phyloP scores from a whole-genome alignment of 2,329 filamentous ascomycete species.

The Colletotrichum horii region DNA sequence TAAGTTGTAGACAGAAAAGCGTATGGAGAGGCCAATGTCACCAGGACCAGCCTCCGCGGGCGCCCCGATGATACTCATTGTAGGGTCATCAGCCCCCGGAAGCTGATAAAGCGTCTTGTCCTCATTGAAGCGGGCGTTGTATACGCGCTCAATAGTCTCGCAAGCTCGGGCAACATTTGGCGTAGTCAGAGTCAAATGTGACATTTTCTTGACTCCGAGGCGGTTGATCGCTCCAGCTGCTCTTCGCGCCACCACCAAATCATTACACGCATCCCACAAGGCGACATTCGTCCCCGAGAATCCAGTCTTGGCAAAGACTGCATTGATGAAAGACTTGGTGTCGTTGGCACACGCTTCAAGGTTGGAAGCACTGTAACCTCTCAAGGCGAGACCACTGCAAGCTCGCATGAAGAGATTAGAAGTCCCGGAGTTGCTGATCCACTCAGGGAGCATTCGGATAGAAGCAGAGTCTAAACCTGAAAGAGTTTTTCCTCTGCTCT shows the following conservation, averaged over 20 bases:
- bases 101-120: not conserved
- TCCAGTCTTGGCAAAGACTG: not conserved
- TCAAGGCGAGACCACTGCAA: not conserved
- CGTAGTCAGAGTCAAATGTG: not conserved
- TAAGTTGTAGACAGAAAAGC: not conserved
- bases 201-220: not conserved
- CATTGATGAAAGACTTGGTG: not conserved
- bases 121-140: not conserved
- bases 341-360: not conserved
- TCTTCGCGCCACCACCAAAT: not conserved
- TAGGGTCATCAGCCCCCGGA: not conserved
- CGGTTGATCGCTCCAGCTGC: not conserved
- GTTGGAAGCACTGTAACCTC: not conserved
- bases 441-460: not conserved
- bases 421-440: not conserved
- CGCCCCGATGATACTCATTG: not conserved
- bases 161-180: not conserved
- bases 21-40: not conserved
- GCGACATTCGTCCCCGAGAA: not conserved
- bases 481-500: not conserved
- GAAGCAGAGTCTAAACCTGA: not conserved
- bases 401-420: not conserved
- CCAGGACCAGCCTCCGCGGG: too few species aligned
- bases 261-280: not conserved
- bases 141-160: not conserved